Evolutionary conservation across 352 stramenopile species (phyloP).

Genomic region (Pythium rishiriense): DNA sequence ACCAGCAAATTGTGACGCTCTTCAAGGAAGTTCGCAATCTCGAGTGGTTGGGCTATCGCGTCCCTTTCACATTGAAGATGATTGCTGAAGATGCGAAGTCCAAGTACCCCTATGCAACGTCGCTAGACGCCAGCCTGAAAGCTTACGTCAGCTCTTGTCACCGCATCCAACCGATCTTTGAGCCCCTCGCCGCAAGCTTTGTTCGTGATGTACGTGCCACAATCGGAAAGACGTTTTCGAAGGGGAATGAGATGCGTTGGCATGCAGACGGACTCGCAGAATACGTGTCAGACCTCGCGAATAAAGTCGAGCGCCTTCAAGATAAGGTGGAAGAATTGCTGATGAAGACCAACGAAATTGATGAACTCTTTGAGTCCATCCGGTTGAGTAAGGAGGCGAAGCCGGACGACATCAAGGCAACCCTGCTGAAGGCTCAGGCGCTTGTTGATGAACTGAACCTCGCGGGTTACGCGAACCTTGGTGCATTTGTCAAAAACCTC

Average conservation of each 20-base stretch:
- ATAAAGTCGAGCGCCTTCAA: slow-evolving; percentile 95
- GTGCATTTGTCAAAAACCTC: slow-evolving; percentile 91
- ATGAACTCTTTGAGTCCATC: slow-evolving; percentile 88
- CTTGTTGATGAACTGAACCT: slow-evolving; percentile 95
- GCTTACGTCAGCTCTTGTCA: slow-evolving; percentile 89
- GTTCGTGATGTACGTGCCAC: slow-evolving; percentile 81
- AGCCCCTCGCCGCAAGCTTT: slow-evolving; percentile 69
- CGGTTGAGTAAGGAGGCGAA: slow-evolving; percentile 60
- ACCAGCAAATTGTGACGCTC: slow-evolving; percentile 97
- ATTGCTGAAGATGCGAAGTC: slow-evolving; percentile 96
- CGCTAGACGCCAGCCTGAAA: slow-evolving; percentile 95
- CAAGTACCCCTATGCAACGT: slow-evolving; percentile 97
- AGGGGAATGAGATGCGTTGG: slow-evolving; percentile 89
- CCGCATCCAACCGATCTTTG: slow-evolving; percentile 84
- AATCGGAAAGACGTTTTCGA: slow-evolving; percentile 89
- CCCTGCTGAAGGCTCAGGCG: slow-evolving; percentile 90
- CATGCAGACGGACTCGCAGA: slow-evolving; percentile 86
- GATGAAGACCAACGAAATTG: slow-evolving; percentile 91
- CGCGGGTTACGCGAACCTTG: slow-evolving; percentile 93
- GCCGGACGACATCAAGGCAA: slow-evolving; percentile 40
- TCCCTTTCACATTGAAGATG: slow-evolving; percentile 95
- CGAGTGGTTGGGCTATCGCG: slow-evolving; percentile 97
- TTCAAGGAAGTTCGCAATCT: slow-evolving; percentile 99
- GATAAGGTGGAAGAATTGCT: slow-evolving; percentile 98
- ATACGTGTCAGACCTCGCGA: slow-evolving; percentile 87